Percentiles rank a stretch among this genome's conserved stretches.
These are phyloP conservation scores for Pythium utonaiense DNA, from an alignment of 352 stramenopile genomes.

Conservation along the genomic window DNA sequence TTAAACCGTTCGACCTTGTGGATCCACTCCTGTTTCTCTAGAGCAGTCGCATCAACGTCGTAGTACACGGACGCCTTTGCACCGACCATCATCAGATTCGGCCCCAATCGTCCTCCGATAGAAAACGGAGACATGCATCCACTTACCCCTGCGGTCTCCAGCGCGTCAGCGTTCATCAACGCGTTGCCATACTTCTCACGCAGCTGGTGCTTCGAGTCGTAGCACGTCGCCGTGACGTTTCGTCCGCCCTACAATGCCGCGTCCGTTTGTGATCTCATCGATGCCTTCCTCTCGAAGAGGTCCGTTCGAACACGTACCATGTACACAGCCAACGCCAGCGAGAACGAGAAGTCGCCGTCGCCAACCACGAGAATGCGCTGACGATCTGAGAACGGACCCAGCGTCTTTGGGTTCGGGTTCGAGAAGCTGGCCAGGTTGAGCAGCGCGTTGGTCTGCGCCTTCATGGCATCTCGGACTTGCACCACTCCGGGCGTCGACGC, in stretches of 20 bases:
- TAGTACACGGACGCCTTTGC: slow-evolving; percentile 57
- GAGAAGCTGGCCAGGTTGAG: slow-evolving; percentile 64
- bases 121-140: too few species aligned
- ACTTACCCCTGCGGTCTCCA: slow-evolving; percentile 72
- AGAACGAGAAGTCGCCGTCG: slow-evolving; percentile 86
- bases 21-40: slow-evolving; percentile 60
- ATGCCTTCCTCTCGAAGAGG: not conserved
- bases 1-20: slow-evolving; percentile 46
- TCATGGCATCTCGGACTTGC: slow-evolving; percentile 34
- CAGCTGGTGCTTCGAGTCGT: slow-evolving; percentile 64
- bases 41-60: slow-evolving; percentile 59
- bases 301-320: slow-evolving; percentile 32
- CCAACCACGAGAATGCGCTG: slow-evolving; percentile 79
- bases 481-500: slow-evolving; percentile 5
- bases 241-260: slow-evolving; percentile 55
- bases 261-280: not conserved
- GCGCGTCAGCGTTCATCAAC: slow-evolving; percentile 59
- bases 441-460: slow-evolving; percentile 65
- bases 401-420: slow-evolving; percentile 81
- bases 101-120: too few species aligned
- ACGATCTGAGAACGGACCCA: slow-evolving; percentile 70
- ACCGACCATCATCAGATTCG: slow-evolving; percentile 4
- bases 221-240: slow-evolving; percentile 71
- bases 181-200: slow-evolving; percentile 73
- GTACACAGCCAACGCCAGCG: slow-evolving; percentile 65